phyloP scores from a whole-genome alignment of 2,329 filamentous ascomycete species.

The Colletotrichum shisoi region DNA sequence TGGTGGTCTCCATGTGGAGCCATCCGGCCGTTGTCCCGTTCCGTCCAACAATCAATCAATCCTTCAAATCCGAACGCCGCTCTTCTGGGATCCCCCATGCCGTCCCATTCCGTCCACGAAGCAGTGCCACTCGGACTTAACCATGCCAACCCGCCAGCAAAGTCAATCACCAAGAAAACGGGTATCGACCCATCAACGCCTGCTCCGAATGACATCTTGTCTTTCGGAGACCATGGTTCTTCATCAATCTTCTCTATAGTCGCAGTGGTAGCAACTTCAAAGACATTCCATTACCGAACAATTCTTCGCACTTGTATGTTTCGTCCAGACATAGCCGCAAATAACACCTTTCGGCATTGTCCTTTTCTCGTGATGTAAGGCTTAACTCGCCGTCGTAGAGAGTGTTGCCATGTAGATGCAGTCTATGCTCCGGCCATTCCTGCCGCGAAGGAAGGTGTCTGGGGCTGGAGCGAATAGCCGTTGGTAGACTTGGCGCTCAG shows the following conservation, averaged over 20 bases:
- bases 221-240: constrained; percentile 9
- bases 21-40: constrained; percentile 21
- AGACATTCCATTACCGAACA: not conserved
- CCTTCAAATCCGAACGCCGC: constrained; percentile 35
- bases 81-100: constrained; percentile 28
- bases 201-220: constrained; percentile 14
- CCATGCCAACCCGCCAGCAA: constrained; percentile 29
- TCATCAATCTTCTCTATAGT: constrained; percentile 13
- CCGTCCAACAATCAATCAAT: constrained; percentile 30
- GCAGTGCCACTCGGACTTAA: constrained; percentile 17
- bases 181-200: constrained; percentile 31
- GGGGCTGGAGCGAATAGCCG: constrained; percentile 50
- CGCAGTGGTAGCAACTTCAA: constrained; percentile 5
- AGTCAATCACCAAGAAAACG: constrained; percentile 27
- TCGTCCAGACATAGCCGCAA: not conserved
- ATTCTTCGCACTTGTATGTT: constrained; percentile 3
- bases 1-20: constrained; percentile 18
- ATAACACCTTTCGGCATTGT: not conserved
- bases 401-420: not conserved
- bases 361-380: not conserved
- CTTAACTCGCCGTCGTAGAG: not conserved
- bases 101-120: constrained; percentile 25
- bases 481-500: constrained; percentile 51
- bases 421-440: constrained; percentile 40
- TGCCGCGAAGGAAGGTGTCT: constrained; percentile 38